Base-by-base conservation (phyloP, 2,329 filamentous ascomycete genomes). In the Talaromyces sp. region DNA sequence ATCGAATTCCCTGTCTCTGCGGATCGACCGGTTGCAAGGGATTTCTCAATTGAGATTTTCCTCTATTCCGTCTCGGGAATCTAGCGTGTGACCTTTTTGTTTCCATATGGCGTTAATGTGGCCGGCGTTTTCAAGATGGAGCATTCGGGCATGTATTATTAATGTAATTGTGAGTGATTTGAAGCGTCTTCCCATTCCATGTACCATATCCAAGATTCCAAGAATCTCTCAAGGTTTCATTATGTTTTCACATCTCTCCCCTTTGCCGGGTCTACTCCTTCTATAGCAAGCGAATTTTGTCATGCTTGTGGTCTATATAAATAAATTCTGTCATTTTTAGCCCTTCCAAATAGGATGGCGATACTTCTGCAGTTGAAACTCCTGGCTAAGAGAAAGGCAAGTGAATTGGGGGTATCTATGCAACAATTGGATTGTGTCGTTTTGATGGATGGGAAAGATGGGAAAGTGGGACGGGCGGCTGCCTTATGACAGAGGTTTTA, bases 21-120 rank as follows among this genome's bases (percentile, higher is more conserved):
- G 94, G 94, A 55, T 97, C 93, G 39, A 86, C 92, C 27, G 91
- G 91, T 43, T 99, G 94, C 80, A 99, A 99, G 81, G 94, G 94
- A 59, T 99, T 97, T 80, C 90, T 99, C 76, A 99, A 99, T 77
- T 99, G 82, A 84, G 60, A 10, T 29, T 27, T 41, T 6, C 22
- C n/a, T 8, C 24, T 33, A n/a, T 27, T 30, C 17, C 13, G 13
- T 19, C 17, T 14, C 40, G 22, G 19, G 13, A 10, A 16, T 41
- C n/a, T 14, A 22, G 24, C 11, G 10, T 8, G 30, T 3, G 30
- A 32, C 30, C 2, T 43, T 32, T 30, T 4, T 9, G 16, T 16
- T 9, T 37, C 6, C 20, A n/a, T 16, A 16, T 22, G 44, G 44
- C 22, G 33, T 47, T 36, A 16, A 35, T n/a, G 10, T 19, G 44